Percentiles rank a stretch among this genome's conserved stretches.
Conservation (phyloP, 495 filamentous ascomycete species). For the Podospora pseudocomata region DNA sequence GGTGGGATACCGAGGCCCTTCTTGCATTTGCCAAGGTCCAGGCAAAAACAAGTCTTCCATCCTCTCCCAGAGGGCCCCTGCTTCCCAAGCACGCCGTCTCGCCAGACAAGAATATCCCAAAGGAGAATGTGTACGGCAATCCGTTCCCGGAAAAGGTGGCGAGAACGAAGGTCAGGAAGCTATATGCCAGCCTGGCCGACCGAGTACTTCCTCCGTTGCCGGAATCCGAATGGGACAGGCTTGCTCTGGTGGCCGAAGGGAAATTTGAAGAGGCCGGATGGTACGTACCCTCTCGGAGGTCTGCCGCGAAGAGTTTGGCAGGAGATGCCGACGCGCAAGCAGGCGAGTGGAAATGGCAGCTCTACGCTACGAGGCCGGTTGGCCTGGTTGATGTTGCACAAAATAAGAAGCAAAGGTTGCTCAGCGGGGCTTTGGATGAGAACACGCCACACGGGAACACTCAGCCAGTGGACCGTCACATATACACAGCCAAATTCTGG, state of each 20-base stretch:
- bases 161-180: slow-evolving; percentile 56
- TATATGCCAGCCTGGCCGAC: slow-evolving; percentile 54
- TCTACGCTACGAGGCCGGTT: slow-evolving; percentile 23
- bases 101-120: slow-evolving; percentile 51
- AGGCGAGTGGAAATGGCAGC: slow-evolving; percentile 26
- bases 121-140: slow-evolving; percentile 60
- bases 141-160: slow-evolving; percentile 51
- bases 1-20: slow-evolving; percentile 40
- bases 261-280: slow-evolving; percentile 40
- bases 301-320: slow-evolving; percentile 8
- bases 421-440: slow-evolving; percentile 35
- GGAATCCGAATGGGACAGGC: slow-evolving; percentile 56
- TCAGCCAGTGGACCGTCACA: slow-evolving; percentile 28
- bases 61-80: slow-evolving; percentile 32
- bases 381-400: slow-evolving; percentile 17
- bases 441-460: slow-evolving; percentile 34
- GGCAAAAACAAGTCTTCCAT: slow-evolving; percentile 2
- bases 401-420: slow-evolving; percentile 28
- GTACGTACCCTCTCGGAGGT: slow-evolving; percentile 28
- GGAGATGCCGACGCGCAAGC: background rate
- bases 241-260: slow-evolving; percentile 59
- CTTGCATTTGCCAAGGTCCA: slow-evolving; percentile 30
- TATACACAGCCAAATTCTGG: slow-evolving; percentile 24
- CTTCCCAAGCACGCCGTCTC: slow-evolving; percentile 37
- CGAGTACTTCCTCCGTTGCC: slow-evolving; percentile 71